Base-by-base conservation (phyloP, 2,329 filamentous ascomycete genomes). In the Penicillium sp. region DNA sequence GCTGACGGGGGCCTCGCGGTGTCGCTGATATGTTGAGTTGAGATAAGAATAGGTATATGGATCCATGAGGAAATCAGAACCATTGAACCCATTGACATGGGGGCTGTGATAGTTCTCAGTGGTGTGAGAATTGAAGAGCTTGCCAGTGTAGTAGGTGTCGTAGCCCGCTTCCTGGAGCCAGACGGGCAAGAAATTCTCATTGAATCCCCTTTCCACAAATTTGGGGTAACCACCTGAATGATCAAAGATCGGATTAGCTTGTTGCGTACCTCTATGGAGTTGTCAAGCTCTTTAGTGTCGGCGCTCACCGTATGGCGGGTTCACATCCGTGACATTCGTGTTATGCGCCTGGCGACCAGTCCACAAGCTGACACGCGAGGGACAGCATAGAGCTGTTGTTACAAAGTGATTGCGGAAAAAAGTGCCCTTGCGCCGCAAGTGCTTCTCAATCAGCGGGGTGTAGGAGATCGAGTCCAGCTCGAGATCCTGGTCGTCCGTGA, bases 341-440 rank as follows among this genome's bases (percentile, higher is more conserved):
- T 89, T 90, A 65, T 91, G 88, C 0, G 87, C 85, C 6, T 85
- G 81, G 66, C 84, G 85, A 0, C 88, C 88, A 0, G 87, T 89
- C 82, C 82, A 85, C 1, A 90, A 72, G 14, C 82, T 85, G 2
- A 88, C 88, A 2, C 88, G 79, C 0, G 87, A 86, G 0, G 88
- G 88, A 64, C 88, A 91, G 70, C 88, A 90, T 0, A 89, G 71
- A 0, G 88, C 80, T 0, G 86, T 85, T 0, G 88, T 90, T 64
- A 86, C 88, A 58, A 85, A 90, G 66, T 91, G 88, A 40, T 83
- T 83, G 47, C 76, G 75, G 61, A 84, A 90, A 1, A 79, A 80
- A 0, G 85, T 87, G 0, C 87, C 88, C 54, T 85, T 75, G 0
- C 85, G 76, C 13, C 79, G 70, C 0, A 90, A 69, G 63, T 88